Conservation (phyloP, 257 asterid species). For the Galeopsis tetrahit region DNA sequence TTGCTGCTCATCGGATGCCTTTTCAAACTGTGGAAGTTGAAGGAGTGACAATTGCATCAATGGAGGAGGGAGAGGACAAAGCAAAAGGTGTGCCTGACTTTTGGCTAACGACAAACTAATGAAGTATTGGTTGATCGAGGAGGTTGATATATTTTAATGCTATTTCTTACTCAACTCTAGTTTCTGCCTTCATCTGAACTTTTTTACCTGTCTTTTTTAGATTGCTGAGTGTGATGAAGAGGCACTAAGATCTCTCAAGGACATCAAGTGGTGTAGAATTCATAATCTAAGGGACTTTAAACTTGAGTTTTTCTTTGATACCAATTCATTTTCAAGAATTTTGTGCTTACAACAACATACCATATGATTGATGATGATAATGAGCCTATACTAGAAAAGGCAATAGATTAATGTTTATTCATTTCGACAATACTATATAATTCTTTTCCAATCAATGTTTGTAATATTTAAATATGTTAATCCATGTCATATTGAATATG, state of each 20-base stretch:
- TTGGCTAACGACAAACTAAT: constrained; percentile 70
- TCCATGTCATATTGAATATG: constrained; percentile 20
- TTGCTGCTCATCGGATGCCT: no score
- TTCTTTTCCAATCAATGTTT: neutral
- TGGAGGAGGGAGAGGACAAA: constrained; percentile 47
- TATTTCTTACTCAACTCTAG: neutral
- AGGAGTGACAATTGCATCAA: constrained; percentile 50
- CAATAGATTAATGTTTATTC: constrained; percentile 61
- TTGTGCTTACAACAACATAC: constrained; percentile 69
- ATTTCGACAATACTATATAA: neutral
- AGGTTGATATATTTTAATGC: constrained; percentile 45
- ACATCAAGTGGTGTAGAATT: constrained; percentile 70
- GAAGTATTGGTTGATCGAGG: constrained; percentile 59
- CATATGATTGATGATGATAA: constrained; percentile 84
- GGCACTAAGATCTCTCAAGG: constrained; percentile 75
- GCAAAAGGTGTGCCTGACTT: constrained; percentile 77
- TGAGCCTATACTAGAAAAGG: constrained; percentile 72
- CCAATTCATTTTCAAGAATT: constrained; percentile 74
- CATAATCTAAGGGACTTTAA: constrained; percentile 81
- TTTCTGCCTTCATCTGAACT: constrained; percentile 27
- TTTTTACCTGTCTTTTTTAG: constrained; percentile 36
- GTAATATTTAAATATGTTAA: neutral
- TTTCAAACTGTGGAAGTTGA: constrained; percentile 54
- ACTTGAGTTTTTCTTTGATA: constrained; percentile 75
- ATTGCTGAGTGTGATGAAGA: constrained; percentile 78